These are phyloP conservation scores for Pholiota adiposa DNA, from an alignment of 1,284 basidiomycete species.

Conservation along the genomic window DNA sequence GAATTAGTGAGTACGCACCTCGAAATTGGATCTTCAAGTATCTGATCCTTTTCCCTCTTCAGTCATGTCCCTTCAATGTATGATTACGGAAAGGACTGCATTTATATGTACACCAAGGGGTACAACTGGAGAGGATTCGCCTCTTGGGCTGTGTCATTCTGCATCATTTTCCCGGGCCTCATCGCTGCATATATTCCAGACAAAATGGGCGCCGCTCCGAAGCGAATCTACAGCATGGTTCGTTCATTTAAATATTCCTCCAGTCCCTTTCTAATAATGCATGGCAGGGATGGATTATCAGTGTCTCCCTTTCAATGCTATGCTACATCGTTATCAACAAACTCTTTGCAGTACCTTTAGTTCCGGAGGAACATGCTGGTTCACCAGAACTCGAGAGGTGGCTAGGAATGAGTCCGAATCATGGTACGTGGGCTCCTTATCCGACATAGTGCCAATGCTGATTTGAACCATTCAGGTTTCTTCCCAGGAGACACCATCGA, in stretches of 20 bases:
- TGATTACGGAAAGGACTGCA: slow-evolving; percentile 6
- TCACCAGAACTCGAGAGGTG: slow-evolving; percentile 8
- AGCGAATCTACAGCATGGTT: slow-evolving; percentile 18
- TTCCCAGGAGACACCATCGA: slow-evolving; percentile 11
- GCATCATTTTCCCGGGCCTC: slow-evolving; percentile 19
- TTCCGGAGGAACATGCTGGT: slow-evolving; percentile 8
- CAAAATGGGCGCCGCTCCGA: slow-evolving; percentile 11
- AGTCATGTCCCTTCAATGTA: slow-evolving; percentile 21
- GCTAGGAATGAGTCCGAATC: slow-evolving; percentile 17
- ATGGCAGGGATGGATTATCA: slow-evolving; percentile 16
- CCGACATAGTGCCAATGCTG: not conserved
- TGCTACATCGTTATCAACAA: slow-evolving; percentile 12
- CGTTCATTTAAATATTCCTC: not conserved
- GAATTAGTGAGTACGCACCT: slow-evolving; percentile 11
- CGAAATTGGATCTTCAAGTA: not conserved
- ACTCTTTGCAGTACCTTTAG: slow-evolving; percentile 9
- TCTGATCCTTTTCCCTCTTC: not conserved
- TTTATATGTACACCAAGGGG: slow-evolving; percentile 17
- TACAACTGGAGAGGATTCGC: slow-evolving; percentile 20
- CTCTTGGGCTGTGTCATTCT: slow-evolving; percentile 14
- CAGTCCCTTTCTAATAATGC: not conserved
- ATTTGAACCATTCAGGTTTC: not conserved
- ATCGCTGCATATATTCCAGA: slow-evolving; percentile 15
- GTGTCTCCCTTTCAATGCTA: slow-evolving; percentile 11
- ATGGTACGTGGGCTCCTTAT: not conserved